Evolutionary conservation across 805 yeast genomes (phyloP).

Genomic region (Barnettozyma siamensis): DNA sequence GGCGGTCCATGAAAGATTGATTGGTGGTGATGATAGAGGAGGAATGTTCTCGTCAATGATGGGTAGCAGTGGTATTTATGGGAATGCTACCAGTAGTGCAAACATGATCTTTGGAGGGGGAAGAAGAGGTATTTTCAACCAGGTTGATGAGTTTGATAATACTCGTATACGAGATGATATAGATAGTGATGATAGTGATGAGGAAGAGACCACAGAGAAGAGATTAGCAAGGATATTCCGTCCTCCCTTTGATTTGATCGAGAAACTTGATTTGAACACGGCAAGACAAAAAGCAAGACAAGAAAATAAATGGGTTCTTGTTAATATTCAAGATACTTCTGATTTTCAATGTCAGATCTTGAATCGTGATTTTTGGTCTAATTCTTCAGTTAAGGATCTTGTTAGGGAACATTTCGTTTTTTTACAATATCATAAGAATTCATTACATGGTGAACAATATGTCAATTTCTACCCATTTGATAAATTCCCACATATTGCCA

Average conservation of each 20-base stretch:
- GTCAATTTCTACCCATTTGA: constrained; percentile 64
- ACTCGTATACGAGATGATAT: constrained; percentile 26
- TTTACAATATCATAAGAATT: constrained; percentile 77
- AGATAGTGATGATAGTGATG: constrained; percentile 34
- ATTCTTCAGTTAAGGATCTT: constrained; percentile 52
- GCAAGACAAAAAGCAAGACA: constrained; percentile 67
- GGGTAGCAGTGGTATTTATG: constrained; percentile 38
- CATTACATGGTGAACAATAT: constrained; percentile 68
- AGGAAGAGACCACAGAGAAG: constrained; percentile 41
- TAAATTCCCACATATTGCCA: constrained; percentile 82
- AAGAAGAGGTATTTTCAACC: constrained; percentile 22
- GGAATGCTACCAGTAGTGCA: constrained; percentile 10
- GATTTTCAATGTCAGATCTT: constrained; percentile 86
- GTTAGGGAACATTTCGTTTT: constrained; percentile 71
- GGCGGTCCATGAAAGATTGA: constrained; percentile 71
- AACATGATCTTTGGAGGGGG: constrained; percentile 28
- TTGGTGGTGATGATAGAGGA: constrained; percentile 39
- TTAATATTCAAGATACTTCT: constrained; percentile 80
- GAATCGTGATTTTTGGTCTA: constrained; percentile 92
- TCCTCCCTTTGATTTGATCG: constrained; percentile 91
- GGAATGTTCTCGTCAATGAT: constrained; percentile 30
- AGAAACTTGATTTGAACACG: constrained; percentile 56
- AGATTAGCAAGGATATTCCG: constrained; percentile 78
- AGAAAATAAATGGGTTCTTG: constrained; percentile 71
- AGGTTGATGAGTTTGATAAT: constrained; percentile 24